phyloP scores from a whole-genome alignment of 306 rosid species.

The Inga laurina region DNA sequence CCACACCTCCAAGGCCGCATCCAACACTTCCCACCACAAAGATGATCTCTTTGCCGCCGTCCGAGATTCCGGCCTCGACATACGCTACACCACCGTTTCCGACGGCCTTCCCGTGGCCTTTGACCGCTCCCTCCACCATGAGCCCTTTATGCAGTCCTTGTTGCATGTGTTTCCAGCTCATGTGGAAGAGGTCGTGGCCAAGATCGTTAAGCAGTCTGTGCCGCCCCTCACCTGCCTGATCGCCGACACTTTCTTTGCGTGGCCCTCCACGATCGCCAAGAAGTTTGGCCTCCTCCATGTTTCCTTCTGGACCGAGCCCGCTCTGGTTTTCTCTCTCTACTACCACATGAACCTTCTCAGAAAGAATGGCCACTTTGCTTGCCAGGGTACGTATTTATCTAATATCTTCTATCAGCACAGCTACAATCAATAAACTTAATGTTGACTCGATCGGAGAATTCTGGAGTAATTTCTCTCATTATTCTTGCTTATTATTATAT shows the following conservation, averaged over 20 bases:
- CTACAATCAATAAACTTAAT: no score
- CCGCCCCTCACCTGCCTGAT: conserved; percentile 44
- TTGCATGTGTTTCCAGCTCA: conserved; percentile 53
- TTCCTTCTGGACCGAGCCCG: conserved; percentile 68
- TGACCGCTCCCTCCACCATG: conserved; percentile 60
- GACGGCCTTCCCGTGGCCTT: conserved; percentile 55
- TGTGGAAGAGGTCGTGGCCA: conserved; percentile 49
- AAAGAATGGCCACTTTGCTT: conserved; percentile 55
- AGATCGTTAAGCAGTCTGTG: conserved; percentile 22
- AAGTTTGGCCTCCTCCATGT: conserved; percentile 42
- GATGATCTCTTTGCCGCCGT: conserved; percentile 39
- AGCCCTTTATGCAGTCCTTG: conserved; percentile 53
- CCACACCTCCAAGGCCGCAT: conserved; percentile 40
- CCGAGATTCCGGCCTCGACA: conserved; percentile 45
- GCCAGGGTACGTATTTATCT: conserved; percentile 25
- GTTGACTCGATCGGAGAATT: neutral
- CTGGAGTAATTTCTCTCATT: neutral
- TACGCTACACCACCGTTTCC: conserved; percentile 52
- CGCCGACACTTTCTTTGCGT: conserved; percentile 63
- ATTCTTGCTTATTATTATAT: neutral
- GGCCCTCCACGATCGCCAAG: conserved; percentile 54
- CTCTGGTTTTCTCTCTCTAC: conserved; percentile 59
- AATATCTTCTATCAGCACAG: no score
- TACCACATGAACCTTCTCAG: conserved; percentile 54
- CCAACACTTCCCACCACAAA: neutral